Base-by-base conservation (phyloP, 2,329 filamentous ascomycete genomes). In the Pestalotiopsis sp. region DNA sequence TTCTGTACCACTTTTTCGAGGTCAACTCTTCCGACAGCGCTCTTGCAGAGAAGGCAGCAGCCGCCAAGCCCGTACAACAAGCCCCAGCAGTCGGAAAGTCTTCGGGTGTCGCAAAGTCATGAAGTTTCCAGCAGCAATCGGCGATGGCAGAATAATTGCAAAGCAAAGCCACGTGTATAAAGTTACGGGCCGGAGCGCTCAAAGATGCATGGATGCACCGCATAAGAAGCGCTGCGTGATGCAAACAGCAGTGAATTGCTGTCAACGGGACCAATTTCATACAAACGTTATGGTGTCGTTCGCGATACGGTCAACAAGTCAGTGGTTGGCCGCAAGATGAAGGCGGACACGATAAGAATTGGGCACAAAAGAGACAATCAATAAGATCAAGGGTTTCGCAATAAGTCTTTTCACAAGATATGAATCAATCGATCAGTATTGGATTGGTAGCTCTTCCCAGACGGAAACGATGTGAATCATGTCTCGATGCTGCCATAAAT, bases 1-100 rank as follows among this genome's bases (percentile, higher is more conserved):
- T 99, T 38, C 83, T 97, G 36, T 98, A 99, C 83, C 94, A 98
- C 82, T 98, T 97, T 83, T 90, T 99, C 76, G 95, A 98, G 80
- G 89, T 97, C 84, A 98, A 99, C 78, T 89, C 93, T 68, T 78
- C 81, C 14, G 71, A 74, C 25, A 71, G 70, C 60, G 68, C 72
- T 25, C 72, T 74, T 58, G 69, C 71, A 61, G 72, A 78, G 62
- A 77, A 78, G 65, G 70, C 74, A 14, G 67, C 72, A 62, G 77
- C 78, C 68, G 73, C 77, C 41, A 76, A 73, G 57, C 72, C 73
- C 7, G 70, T 75, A 20, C 73, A 74, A 69, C 69, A 72, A 70
- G 56, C 73, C 20, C 45, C 73, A 63, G 69, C 75, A 2, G 70
- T 71, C 14, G 72, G 71, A 67, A 78, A 78, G 66, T 70, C 72